Evolutionary conservation across 495 filamentous ascomycete genomes (phyloP), one percentile per base, ranked within the genome.

Genomic region (Podospora sp.): DNA sequence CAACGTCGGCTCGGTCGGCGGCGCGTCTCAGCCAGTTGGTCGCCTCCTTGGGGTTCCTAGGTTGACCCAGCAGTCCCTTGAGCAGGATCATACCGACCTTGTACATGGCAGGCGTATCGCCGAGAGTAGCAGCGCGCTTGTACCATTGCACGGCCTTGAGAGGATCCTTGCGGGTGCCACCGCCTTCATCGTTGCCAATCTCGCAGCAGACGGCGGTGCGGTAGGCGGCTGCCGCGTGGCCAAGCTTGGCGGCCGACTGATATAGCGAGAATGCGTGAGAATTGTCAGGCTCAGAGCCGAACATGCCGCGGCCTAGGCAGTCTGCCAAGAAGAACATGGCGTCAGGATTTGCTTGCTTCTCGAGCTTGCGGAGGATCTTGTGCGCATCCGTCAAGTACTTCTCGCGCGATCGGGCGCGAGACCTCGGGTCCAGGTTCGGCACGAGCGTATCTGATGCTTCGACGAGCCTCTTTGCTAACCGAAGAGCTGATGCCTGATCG

Each of bases 121-220:
- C 95, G 6, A 97, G 82, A 7, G 90, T 87, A 0, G 95, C 93
- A 14, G 94, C 92, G 21, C 93, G 92, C 75, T 93, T 93, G 76
- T 98, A 99, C 95, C 95, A 99, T 73, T 97, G 93, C 29, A 98
- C 92, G 9, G 95, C 93, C 80, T 97, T 97, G 70, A 92, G 78
- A 3, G 92, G 91, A 75, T 99, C 95, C 67, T 92, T 91, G 59
- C 90, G 87, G 12, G 95, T 97, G 20, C 95, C 95, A 60, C 94
- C 94, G 55, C 92, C 92, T 71, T 95, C 92, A 72, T 97, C 93
- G 50, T 91, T 86, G n/a, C 95, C 95, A 62, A 99, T 90, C 74
- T 99, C 95, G 75, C 94, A 97, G 81, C 95, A 99, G 2, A 99
- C 96, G 46, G 95, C 95, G 8, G 94, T 95, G 60, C 95, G 88